A percentile compares a stretch with the other conserved stretches of the same genome.
These are phyloP conservation scores for Stemphylium vesicarium DNA, from an alignment of 2,329 filamentous ascomycete genomes.

Conservation along the genomic window DNA sequence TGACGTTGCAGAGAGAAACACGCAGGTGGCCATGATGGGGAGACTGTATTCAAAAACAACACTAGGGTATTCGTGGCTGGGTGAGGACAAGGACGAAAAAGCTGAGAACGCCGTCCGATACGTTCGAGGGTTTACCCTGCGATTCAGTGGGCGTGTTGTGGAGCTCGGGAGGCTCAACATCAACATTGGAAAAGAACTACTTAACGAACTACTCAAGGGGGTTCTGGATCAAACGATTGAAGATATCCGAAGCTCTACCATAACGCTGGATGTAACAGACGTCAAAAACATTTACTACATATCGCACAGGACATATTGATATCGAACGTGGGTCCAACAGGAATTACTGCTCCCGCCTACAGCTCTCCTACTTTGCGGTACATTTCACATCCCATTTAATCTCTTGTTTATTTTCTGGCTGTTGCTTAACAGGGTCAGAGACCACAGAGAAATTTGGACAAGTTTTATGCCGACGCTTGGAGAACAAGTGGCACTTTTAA, in stretches of 20 bases:
- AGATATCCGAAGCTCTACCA: neutral
- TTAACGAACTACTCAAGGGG: neutral
- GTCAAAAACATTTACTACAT: neutral
- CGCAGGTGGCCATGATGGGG: conserved; percentile 1
- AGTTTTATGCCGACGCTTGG: neutral
- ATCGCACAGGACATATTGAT: neutral
- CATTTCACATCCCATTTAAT: neutral
- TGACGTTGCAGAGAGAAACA: neutral
- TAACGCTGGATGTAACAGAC: neutral
- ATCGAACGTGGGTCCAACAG: neutral
- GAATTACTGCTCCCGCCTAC: neutral
- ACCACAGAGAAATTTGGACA: neutral
- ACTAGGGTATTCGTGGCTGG: neutral
- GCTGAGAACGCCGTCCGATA: neutral
- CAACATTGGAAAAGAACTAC: neutral
- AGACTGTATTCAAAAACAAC: neutral
- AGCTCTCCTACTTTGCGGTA: neutral
- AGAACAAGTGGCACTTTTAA: neutral
- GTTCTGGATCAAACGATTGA: neutral
- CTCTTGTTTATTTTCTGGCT: neutral
- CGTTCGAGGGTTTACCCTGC: neutral
- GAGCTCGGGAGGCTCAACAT: neutral
- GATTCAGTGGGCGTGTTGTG: neutral
- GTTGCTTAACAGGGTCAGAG: neutral
- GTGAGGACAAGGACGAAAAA: neutral